Evolutionary conservation across 2,329 filamentous ascomycete species (phyloP).

Genomic region (Bipolaris cookei): DNA sequence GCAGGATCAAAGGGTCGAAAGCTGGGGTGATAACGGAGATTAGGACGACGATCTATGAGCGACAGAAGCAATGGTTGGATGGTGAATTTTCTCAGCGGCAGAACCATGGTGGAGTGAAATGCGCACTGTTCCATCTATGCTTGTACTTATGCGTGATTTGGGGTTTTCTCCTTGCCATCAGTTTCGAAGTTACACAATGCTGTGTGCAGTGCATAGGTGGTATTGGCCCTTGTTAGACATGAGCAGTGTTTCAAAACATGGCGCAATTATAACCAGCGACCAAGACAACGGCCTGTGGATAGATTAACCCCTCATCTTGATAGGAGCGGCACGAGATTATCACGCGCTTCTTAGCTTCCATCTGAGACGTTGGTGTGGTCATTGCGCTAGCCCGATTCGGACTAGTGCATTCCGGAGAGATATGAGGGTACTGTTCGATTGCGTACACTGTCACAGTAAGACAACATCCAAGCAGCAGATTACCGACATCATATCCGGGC

Average conservation of each 20-base stretch:
- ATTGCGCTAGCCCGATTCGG: conserved; percentile 1
- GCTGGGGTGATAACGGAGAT: conserved; percentile 16
- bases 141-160: not conserved
- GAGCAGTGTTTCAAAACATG: conserved; percentile 8
- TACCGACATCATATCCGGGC: not conserved
- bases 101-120: conserved; percentile 7
- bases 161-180: too few relatives aligned
- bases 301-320: conserved; percentile 16
- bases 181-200: too few relatives aligned
- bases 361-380: conserved; percentile 10
- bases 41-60: conserved; percentile 11
- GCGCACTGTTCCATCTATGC: not conserved
- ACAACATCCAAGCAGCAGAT: not conserved
- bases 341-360: conserved; percentile 1
- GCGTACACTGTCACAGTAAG: not conserved
- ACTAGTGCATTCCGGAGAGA: conserved; percentile 5
- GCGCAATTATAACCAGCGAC: conserved; percentile 1
- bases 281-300: conserved; percentile 5
- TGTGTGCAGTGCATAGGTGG: not conserved
- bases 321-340: conserved; percentile 10
- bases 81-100: not conserved
- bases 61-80: conserved; percentile 8
- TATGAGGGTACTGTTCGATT: conserved; percentile 7
- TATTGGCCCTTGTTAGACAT: not conserved
- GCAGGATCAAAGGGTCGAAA: not conserved